Base-by-base conservation (phyloP, 2,329 filamentous ascomycete genomes). In the Penicillium janthinellum region DNA sequence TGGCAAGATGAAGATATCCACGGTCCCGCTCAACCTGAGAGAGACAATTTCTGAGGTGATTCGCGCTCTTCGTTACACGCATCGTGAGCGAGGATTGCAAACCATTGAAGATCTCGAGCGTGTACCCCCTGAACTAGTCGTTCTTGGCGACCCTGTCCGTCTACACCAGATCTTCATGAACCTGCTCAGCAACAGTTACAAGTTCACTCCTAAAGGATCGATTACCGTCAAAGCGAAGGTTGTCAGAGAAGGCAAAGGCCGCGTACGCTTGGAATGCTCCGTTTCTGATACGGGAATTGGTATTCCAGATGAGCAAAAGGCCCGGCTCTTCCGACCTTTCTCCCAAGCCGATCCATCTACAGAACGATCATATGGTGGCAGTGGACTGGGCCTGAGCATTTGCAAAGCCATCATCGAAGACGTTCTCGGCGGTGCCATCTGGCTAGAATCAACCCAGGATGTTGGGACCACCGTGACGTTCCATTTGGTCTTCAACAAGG, bases 391-490 rank as follows among this genome's bases (percentile, higher is more conserved):
- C 1, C 82, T 97, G 45, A 96, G 91, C 71, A 97, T 97, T 65
- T 96, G 93, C 84, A 96, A 96, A 77, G 93, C 91, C 0, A 87
- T 97, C 45, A 92, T 97, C 62, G 91, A 96, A 77, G 91, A 90
- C 20, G 93, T 96, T 77, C 93, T 97, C 85, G 88, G 91, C 62
- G 93, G 93, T 44, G 87, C 84, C 61, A 96, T 97, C 61, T 88
- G 88, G 77, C 84, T 97, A 1, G 89, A 95, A 62, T 95, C 90
- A 64, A 82, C 86, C 42, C 87, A 91, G 61, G 87, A 87, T 1
- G 74, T 75, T 52, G 80, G 80, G 20, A 82, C 86, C 0, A 87
- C 82, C 0, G 86, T 88, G 5, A 93, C 88, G 72, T 97, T 98
- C 77, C 90, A 89, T 0, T 83, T 98, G 35, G 88, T 87, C 0